Evolutionary conservation across 495 filamentous ascomycete species (phyloP), one percentile per base, ranked within the genome.

Genomic region (Penicilliopsis zonata): DNA sequence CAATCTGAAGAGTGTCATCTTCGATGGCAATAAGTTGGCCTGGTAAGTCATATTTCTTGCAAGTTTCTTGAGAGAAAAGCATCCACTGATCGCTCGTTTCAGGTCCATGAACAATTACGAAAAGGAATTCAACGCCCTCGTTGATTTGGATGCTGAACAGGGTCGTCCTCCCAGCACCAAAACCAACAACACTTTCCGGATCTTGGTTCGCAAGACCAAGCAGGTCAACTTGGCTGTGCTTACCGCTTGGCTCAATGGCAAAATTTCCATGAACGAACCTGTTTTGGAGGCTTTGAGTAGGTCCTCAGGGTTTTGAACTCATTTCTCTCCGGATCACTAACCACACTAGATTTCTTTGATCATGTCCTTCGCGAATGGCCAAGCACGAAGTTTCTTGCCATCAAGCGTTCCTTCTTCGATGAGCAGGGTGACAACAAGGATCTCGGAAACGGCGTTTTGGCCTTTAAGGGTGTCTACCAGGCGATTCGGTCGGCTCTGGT

Each of bases 401-500:
- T 92, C 45, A 86, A 80, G 50, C 79, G 84, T 14, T 79, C 72
- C 1, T 92, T 90, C 58, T 93, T 50, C 43, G 33, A 59, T 38
- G 42, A 63, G 33, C 28, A 56, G 31, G 49, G 42, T 8, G 49
- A 66, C 4, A 51, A 61, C 10, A 40, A 42, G 14, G 38, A 53
- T 14, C 44, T 80, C 13, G 65, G 64, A 14, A 57, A 57, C 24
- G 78, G 78, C 26, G 67, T 88, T 13, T 72, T 85, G 37, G 82
- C 80, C 9, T 75, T 83, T 61, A 88, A 86, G 43, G 86, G 86
- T 26, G 76, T 86, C 17, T 95, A 90, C 38, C 69, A 82, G 21
- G 80, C 84, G 8, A 75, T 93, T 33, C 72, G 82, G 27, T 62
- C 82, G 6, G 77, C 70, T 28, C 51, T 71, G 40, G 71, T 72